Conservation (phyloP, 441 rosid species). For the Croton setiger region DNA sequence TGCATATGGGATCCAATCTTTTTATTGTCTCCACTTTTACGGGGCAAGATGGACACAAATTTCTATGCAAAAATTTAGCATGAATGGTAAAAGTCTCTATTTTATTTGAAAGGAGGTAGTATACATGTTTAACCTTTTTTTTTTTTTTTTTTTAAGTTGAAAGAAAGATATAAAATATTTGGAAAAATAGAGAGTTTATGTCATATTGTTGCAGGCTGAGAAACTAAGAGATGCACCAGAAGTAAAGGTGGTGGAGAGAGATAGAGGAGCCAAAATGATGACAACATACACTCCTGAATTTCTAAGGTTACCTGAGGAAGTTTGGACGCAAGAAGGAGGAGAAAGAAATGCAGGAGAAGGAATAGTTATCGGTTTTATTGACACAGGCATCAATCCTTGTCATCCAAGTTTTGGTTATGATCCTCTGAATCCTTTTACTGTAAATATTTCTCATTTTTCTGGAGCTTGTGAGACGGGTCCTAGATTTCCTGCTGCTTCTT, state of each 20-base stretch:
- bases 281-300: constrained; percentile 80
- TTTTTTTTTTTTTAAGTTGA: no score
- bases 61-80: no score
- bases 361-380: constrained; percentile 74
- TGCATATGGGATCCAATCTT: no score
- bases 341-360: constrained; percentile 62
- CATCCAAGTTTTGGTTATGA: constrained; percentile 73
- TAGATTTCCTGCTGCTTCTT: constrained; percentile 48
- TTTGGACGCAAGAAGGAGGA: constrained; percentile 53
- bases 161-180: no score
- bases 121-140: no score
- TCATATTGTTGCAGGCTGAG: constrained; percentile 44
- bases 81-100: no score
- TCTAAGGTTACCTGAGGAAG: constrained; percentile 56
- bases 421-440: constrained; percentile 33
- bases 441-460: constrained; percentile 52
- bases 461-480: constrained; percentile 82
- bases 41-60: no score
- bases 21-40: no score
- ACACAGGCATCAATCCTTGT: constrained; percentile 70
- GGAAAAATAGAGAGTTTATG: no score
- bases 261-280: constrained; percentile 79
- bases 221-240: constrained; percentile 47
- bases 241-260: constrained; percentile 75
- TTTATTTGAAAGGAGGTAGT: no score